Evolutionary conservation across 306 rosid genomes (phyloP).

Genomic region (Vigna hirtella): DNA sequence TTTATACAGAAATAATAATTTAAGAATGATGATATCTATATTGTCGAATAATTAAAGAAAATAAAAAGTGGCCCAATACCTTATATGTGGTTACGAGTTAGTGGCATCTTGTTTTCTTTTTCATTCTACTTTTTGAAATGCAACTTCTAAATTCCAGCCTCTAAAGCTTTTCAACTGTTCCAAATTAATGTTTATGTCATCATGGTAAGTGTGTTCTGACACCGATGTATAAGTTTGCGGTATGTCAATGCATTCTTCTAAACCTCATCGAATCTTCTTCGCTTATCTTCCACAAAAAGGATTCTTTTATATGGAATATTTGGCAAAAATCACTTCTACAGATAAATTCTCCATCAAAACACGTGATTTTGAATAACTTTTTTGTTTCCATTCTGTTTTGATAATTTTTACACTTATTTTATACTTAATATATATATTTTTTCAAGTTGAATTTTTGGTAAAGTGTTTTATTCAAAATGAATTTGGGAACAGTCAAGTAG

Average conservation of each 20-base stretch:
- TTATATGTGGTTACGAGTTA: not conserved
- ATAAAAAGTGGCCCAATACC: not conserved
- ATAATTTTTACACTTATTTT: too few relatives aligned
- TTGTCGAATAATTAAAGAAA: not conserved
- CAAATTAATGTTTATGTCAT: not conserved
- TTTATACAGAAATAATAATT: too few relatives aligned
- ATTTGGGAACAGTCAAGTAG: too few relatives aligned
- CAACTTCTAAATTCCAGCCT: not conserved
- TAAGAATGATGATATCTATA: too few relatives aligned
- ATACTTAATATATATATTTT: too few relatives aligned
- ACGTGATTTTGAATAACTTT: too few relatives aligned
- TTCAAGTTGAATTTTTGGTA: too few relatives aligned
- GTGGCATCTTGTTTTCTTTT: not conserved
- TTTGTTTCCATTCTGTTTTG: too few relatives aligned
- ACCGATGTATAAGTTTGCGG: too few relatives aligned
- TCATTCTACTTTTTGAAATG: not conserved
- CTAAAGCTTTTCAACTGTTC: not conserved
- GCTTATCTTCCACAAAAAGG: not conserved
- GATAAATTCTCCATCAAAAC: not conserved
- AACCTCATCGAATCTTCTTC: not conserved
- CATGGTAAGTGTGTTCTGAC: too few relatives aligned
- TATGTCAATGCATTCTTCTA: not conserved
- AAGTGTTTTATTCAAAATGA: too few relatives aligned
- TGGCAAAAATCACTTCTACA: not conserved
- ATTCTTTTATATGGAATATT: not conserved